Evolutionary conservation across 1,284 basidiomycete species (phyloP), one percentile per base, ranked within the genome.

Genomic region (Malassezia cuniculi): DNA sequence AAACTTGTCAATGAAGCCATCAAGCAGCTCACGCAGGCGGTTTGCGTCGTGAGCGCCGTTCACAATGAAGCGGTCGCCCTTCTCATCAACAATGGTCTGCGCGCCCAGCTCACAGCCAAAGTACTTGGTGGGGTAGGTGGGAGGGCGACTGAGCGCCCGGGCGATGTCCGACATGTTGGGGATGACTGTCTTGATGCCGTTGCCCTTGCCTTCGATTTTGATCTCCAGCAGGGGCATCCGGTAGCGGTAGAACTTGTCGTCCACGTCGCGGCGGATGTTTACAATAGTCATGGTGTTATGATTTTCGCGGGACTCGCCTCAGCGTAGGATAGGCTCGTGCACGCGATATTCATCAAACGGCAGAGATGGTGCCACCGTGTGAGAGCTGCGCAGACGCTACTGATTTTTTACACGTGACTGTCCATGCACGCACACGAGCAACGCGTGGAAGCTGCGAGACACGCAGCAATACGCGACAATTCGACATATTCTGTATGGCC

Each of bases 31-130:
- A 47, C 90, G 83, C 21, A 99, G 79, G 51, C 87, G 83, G 41
- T 78, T 74, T 25, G 86, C 81, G 57, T 94, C 80, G 69, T 99
- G 93, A 14, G 85, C 85, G 39, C 93, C 93, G 58, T 97, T 97
- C 70, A 97, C 89, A 55, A 99, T 95, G 75, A 93, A 99, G 29
- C 89, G 79, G 60, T 99, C 93, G 63, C 82, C 85, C 71, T 87
- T 89, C 69, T 90, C 85, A 69, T 94, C 87, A 68, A 86, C 81
- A 18, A 87, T 81, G 30, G 89, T 93, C 71, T 97, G 90, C 20
- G 93, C 93, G 52, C 93, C 93, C 45, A 97, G 81, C 71, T 99
- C 93, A 69, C 82, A 90, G 28, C 93, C 93, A 60, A 99, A 97
- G 75, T 89, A 99, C 73, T 99, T 99, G 70, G 89, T 95, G 38